Percentiles rank a stretch among this genome's conserved stretches.
Conservation (phyloP, 2,329 filamentous ascomycete species). For the Trichophyton simii region DNA sequence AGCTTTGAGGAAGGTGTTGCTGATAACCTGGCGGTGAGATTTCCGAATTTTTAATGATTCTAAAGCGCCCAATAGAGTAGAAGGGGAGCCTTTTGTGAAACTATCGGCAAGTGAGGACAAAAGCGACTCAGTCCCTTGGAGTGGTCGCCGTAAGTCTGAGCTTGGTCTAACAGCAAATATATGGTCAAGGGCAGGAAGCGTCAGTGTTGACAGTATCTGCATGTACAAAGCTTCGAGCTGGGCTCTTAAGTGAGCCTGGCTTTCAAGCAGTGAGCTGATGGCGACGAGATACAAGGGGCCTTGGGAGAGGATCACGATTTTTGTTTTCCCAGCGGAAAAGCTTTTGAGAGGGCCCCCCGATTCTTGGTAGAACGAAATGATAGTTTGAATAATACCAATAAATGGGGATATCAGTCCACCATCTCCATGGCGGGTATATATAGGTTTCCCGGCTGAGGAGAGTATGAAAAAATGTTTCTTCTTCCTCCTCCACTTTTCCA, state of each 20-base stretch:
- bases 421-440: conserved; percentile 91
- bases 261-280: conserved; percentile 85
- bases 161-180: conserved; percentile 85
- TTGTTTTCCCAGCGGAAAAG: conserved; percentile 75
- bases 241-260: conserved; percentile 69
- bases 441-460: conserved; percentile 90
- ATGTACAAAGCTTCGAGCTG: conserved; percentile 94
- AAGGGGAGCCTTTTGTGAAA: conserved; percentile 85
- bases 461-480: conserved; percentile 95
- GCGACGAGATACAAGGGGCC: conserved; percentile 87
- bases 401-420: conserved; percentile 81
- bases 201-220: conserved; percentile 93
- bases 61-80: conserved; percentile 72
- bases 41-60: conserved; percentile 91
- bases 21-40: conserved; percentile 71
- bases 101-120: conserved; percentile 86
- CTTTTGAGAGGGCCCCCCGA: conserved; percentile 63
- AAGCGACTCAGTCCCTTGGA: conserved; percentile 82
- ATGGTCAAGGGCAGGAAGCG: conserved; percentile 69
- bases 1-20: conserved; percentile 70
- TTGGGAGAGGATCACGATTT: conserved; percentile 74
- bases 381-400: conserved; percentile 89
- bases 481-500: conserved; percentile 70
- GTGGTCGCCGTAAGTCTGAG: conserved; percentile 78
- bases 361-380: conserved; percentile 90